Evolutionary conservation across 164 flowering plant genomes (phyloP).

Genomic region (Cinnamomum micranthum): DNA sequence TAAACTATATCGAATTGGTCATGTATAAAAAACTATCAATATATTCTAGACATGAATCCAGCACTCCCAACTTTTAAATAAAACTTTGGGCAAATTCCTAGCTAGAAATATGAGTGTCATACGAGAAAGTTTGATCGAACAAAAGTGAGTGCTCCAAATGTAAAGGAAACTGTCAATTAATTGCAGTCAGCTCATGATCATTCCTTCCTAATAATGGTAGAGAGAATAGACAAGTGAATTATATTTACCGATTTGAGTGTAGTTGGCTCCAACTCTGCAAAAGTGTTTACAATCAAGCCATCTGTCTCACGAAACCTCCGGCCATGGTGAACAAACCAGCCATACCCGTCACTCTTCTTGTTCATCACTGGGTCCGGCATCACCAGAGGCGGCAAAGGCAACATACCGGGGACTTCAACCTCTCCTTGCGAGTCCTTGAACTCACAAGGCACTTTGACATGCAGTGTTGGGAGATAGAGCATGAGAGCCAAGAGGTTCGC

Average conservation of each 20-base stretch:
- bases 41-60: too few relatives aligned
- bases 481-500: constrained; percentile 20
- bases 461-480: constrained; percentile 18
- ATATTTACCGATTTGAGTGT: background rate
- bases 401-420: constrained; percentile 15
- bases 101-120: too few relatives aligned
- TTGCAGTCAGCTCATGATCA: too few relatives aligned
- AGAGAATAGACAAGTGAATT: too few relatives aligned
- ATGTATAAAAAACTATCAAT: too few relatives aligned
- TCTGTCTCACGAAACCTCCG: background rate
- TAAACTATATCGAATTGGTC: too few relatives aligned
- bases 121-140: too few relatives aligned
- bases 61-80: too few relatives aligned
- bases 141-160: too few relatives aligned
- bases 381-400: constrained; percentile 18
- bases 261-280: constrained; percentile 2
- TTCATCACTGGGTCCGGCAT: constrained; percentile 12
- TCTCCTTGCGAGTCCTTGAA: constrained; percentile 10
- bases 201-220: too few relatives aligned
- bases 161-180: too few relatives aligned
- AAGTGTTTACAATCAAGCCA: constrained; percentile 14
- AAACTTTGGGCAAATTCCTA: too few relatives aligned
- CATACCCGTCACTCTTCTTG: background rate
- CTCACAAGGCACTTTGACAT: constrained; percentile 6
- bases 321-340: background rate